phyloP scores from a whole-genome alignment of 2,329 filamentous ascomycete genomes.

The Periconia macrospinosa region DNA sequence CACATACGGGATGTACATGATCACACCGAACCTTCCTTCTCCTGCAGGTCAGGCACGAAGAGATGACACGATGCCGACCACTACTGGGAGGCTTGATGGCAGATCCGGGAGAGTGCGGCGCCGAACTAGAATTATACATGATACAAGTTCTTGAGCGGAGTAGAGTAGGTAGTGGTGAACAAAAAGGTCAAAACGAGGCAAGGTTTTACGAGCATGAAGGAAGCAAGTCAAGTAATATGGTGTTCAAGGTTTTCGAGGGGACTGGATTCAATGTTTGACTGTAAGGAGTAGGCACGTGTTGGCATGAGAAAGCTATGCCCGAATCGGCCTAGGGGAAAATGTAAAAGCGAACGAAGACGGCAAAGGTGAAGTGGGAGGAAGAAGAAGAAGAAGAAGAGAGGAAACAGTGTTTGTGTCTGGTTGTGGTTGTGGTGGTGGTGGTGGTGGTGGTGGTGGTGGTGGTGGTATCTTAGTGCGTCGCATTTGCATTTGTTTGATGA shows the following conservation, averaged over 20 bases:
- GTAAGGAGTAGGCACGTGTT: neutral
- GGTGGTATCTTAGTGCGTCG: neutral
- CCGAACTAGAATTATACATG: conserved; percentile 15
- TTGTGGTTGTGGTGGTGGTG: neutral
- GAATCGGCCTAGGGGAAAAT: neutral
- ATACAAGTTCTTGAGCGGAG: neutral
- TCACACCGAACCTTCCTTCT: conserved; percentile 44
- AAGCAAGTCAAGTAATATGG: neutral
- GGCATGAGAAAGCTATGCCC: too few relatives aligned
- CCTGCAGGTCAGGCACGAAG: conserved; percentile 43
- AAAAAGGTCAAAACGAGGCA: neutral
- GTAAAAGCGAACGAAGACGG: neutral
- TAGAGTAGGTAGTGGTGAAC: too few relatives aligned
- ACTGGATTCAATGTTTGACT: neutral
- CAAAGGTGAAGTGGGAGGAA: neutral
- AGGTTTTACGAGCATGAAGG: neutral
- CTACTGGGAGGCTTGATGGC: conserved; percentile 26
- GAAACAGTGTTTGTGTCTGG: neutral
- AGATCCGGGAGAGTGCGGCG: conserved; percentile 26
- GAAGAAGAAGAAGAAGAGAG: neutral
- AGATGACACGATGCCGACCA: conserved; percentile 41
- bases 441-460: neutral
- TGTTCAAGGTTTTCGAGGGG: neutral
- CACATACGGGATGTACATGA: conserved; percentile 42
- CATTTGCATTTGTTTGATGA: neutral